phyloP scores from a whole-genome alignment of 768 basidiomycete genomes.

The Exsudoporus frostii region DNA sequence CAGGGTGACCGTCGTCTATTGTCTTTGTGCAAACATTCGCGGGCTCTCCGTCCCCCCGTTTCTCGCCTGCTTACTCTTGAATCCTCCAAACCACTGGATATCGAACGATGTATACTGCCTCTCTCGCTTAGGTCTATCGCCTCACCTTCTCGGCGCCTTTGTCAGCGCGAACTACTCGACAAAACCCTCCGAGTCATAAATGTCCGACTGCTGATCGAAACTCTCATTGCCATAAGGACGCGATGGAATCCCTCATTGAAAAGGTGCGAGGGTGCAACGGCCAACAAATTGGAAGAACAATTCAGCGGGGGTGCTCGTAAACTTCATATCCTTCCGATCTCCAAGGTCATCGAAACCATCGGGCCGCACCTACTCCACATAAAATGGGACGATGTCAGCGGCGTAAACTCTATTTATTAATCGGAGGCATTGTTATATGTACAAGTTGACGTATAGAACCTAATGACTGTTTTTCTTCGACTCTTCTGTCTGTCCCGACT shows the following conservation, averaged over 20 bases:
- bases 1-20: neutral
- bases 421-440: conserved; percentile 84
- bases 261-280: conserved; percentile 12
- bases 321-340: conserved; percentile 94
- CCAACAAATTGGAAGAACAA: conserved; percentile 6
- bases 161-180: neutral
- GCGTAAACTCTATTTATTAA: conserved; percentile 91
- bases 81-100: neutral
- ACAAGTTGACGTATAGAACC: conserved; percentile 15
- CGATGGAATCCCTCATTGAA: conserved; percentile 15
- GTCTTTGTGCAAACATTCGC: neutral
- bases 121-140: neutral
- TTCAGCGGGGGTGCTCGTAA: conserved; percentile 1
- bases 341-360: conserved; percentile 63
- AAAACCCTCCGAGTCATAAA: neutral
- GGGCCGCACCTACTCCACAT: conserved; percentile 98
- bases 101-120: neutral
- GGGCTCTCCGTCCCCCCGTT: neutral
- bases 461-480: neutral
- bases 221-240: conserved; percentile 2
- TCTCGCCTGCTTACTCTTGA: neutral
- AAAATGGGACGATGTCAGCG: conserved; percentile 90
- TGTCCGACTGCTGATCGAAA: conserved; percentile 2
- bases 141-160: neutral
- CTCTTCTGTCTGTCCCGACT: neutral